phyloP scores from a whole-genome alignment of 768 basidiomycete species.

The Auricularia sp. region DNA sequence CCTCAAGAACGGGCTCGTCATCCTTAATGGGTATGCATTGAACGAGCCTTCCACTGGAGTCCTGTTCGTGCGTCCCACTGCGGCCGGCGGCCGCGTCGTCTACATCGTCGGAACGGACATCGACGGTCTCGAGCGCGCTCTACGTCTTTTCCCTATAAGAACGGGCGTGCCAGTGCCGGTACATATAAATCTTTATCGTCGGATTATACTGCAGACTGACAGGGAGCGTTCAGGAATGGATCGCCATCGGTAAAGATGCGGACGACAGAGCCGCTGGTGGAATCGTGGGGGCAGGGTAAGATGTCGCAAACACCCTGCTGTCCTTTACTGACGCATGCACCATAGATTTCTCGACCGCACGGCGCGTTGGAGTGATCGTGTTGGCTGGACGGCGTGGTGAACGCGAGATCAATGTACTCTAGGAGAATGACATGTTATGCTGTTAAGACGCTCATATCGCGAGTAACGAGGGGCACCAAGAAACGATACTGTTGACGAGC shows the following conservation, averaged over 20 bases:
- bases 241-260: constrained; percentile 43
- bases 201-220: neutral
- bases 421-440: too few relatives aligned
- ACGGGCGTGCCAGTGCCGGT: constrained; percentile 62
- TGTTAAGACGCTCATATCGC: too few relatives aligned
- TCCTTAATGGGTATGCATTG: constrained; percentile 12
- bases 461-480: too few relatives aligned
- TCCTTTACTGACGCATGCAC: too few relatives aligned
- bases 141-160: constrained; percentile 71
- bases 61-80: constrained; percentile 49
- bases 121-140: constrained; percentile 52
- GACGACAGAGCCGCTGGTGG: constrained; percentile 63
- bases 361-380: too few relatives aligned
- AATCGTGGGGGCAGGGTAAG: constrained; percentile 67
- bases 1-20: constrained; percentile 12
- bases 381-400: too few relatives aligned
- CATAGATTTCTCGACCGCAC: neutral
- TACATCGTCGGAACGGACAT: constrained; percentile 52
- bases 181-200: neutral
- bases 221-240: constrained; percentile 41
- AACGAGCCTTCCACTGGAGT: constrained; percentile 27
- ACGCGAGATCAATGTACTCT: too few relatives aligned
- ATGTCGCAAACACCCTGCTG: constrained; percentile 3
- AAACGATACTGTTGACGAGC: too few relatives aligned
- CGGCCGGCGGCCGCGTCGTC: constrained; percentile 27